Base-by-base conservation (phyloP, 2,329 filamentous ascomycete genomes). In the Colletotrichum magnum region DNA sequence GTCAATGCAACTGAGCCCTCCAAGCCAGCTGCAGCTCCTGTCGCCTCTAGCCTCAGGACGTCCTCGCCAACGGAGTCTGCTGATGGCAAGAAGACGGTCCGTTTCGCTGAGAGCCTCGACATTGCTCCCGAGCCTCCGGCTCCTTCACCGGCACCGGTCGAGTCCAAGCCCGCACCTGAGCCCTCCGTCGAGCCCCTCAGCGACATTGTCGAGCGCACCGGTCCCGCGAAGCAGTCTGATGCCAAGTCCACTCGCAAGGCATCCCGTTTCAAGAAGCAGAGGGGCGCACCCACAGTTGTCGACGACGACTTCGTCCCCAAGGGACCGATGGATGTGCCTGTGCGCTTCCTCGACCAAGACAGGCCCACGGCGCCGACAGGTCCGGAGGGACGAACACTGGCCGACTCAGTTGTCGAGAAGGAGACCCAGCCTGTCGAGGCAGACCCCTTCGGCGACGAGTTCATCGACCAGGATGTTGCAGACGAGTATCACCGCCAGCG, bases 401-500 rank as follows among this genome's bases (percentile, higher is more conserved):
- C 92, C 24, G 84, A 89, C 32, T 87, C 79, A 3, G 75, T 92
- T 16, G 79, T 91, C 24, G 90, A 92, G 77, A 86, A 87, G 48
- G 81, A 86, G 51, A 77, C 80, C 9, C 72, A 73, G 28, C 72
- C 77, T 7, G 75, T 71, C 50, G 79, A 81, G 4, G 26, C 39
- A 2, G 64, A 59, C 24, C 43, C 63, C 9, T 64, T 63, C 9
- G 83, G 86, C 47, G 92, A 97, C 5, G 85, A 89, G 21, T 83
- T 95, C 36, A 84, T 95, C 58, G 88, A 92, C 61, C 90, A 93
- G 71, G 92, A 97, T 78, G 90, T 97, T 15, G 91, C 93, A 7
- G 88, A 89, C 45, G 93, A 97, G 76, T 97, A 97, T 79, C 92
- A 97, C 78, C 90, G 89, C 52, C 86, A 93, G 79, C 92, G 95